Percentiles rank a stretch among this genome's conserved stretches.
Conservation (phyloP, 495 filamentous ascomycete species). For the Penicillium mononematosum region DNA sequence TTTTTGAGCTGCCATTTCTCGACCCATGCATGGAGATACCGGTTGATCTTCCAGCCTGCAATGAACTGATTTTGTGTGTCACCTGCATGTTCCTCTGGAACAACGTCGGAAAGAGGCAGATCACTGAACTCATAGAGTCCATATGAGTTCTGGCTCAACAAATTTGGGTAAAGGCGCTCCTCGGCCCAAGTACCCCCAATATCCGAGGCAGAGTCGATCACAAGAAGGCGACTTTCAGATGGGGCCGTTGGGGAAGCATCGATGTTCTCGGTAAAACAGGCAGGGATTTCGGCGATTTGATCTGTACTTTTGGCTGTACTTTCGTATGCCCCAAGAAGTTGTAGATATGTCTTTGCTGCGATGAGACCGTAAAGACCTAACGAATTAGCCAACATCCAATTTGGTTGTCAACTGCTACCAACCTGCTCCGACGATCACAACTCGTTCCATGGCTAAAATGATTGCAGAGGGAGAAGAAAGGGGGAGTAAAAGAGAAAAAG, state of each 20-base stretch:
- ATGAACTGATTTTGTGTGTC: slow-evolving; percentile 55
- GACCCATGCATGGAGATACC: slow-evolving; percentile 60
- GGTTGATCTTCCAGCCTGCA: slow-evolving; percentile 58
- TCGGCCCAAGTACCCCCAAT: slow-evolving; percentile 67
- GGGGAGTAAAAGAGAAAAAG: no score
- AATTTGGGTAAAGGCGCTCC: slow-evolving; percentile 56
- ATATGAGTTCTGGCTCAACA: slow-evolving; percentile 36
- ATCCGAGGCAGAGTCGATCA: slow-evolving; percentile 49
- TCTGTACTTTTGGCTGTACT: not conserved
- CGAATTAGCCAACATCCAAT: not conserved
- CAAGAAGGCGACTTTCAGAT: slow-evolving; percentile 30
- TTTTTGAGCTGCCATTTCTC: slow-evolving; percentile 54
- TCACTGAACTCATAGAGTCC: slow-evolving; percentile 51
- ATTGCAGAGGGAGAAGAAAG: not conserved
- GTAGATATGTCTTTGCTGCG: slow-evolving; percentile 57
- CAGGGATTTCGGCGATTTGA: slow-evolving; percentile 2
- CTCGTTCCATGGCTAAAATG: slow-evolving; percentile 19
- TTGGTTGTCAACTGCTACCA: not conserved
- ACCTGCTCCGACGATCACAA: slow-evolving; percentile 29
- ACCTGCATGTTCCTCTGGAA: slow-evolving; percentile 31
- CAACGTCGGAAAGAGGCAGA: slow-evolving; percentile 53
- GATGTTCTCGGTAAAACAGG: slow-evolving; percentile 10
- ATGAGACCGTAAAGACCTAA: slow-evolving; percentile 52
- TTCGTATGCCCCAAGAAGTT: slow-evolving; percentile 33
- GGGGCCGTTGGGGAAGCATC: slow-evolving; percentile 9